A percentile compares a stretch with the other conserved stretches of the same genome.
Evolutionary conservation across 2,329 filamentous ascomycete species (phyloP).

Genomic region (Clonostachys sp.): DNA sequence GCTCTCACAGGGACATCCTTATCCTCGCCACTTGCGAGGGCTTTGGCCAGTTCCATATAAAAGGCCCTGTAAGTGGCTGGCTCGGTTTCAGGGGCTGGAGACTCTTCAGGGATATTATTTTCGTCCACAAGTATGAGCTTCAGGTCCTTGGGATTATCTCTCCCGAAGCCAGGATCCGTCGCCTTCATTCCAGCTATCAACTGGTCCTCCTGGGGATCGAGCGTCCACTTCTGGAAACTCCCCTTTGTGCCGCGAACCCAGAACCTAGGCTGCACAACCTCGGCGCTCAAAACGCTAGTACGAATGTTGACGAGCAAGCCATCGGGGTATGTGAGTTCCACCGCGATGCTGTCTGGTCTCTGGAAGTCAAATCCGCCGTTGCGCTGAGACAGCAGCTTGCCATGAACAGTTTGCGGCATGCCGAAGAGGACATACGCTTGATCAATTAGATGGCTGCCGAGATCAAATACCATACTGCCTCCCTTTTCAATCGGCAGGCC

Average conservation of each 20-base stretch:
- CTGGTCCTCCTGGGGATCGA: slow-evolving; percentile 75
- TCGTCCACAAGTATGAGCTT: slow-evolving; percentile 50
- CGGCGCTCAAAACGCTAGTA: slow-evolving; percentile 63
- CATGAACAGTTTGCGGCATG: slow-evolving; percentile 61
- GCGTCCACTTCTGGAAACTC: slow-evolving; percentile 65
- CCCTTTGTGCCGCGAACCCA: slow-evolving; percentile 74
- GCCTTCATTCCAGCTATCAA: slow-evolving; percentile 60
- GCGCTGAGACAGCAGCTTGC: slow-evolving; percentile 63
- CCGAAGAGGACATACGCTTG: slow-evolving; percentile 70
- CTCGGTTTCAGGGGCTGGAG: slow-evolving; percentile 51
- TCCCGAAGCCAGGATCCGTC: slow-evolving; percentile 58
- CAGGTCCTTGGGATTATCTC: slow-evolving; percentile 48
- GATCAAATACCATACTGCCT: slow-evolving; percentile 66
- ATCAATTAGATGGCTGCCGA: slow-evolving; percentile 73
- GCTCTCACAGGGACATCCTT: slow-evolving; percentile 48
- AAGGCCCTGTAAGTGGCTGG: slow-evolving; percentile 66
- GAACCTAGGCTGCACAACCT: slow-evolving; percentile 66
- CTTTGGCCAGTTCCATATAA: slow-evolving; percentile 50
- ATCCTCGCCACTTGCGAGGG: slow-evolving; percentile 40
- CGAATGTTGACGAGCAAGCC: slow-evolving; percentile 66
- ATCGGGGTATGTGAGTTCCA: slow-evolving; percentile 60
- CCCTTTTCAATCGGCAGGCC: slow-evolving; percentile 53
- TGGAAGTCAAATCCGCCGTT: slow-evolving; percentile 37
- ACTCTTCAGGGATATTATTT: slow-evolving; percentile 42
- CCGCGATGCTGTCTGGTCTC: slow-evolving; percentile 55